Evolutionary conservation across 148 eudicot genomes (phyloP), one percentile per base, ranked within the genome.

Genomic region (Talinum fruticosum): DNA sequence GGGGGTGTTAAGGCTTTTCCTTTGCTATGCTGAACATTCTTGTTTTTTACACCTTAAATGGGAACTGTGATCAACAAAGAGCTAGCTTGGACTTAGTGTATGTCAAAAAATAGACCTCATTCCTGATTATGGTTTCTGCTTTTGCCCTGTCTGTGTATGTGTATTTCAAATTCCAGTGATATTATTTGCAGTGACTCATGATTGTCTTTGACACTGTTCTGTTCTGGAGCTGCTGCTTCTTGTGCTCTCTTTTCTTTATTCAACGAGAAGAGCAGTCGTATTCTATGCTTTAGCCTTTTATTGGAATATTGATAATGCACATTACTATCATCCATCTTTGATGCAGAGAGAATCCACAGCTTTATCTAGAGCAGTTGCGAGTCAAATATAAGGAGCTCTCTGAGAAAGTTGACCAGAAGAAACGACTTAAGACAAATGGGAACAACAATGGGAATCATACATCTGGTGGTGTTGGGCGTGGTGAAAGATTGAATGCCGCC

Each of bases 391-490:
- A 78, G 62, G 98, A 91, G 71, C 88, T 96, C 24, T 86, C 87
- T 16, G 99, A 96, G 83, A 96, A 89, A 83, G 81, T 93, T 67
- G 97, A 91, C 76, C 99, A 96, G 89, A 87, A 92, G 74, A 96
- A 93, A 87, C 87, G 87, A 41, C 80, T 87, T 21, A 93, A 91
- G 84, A 91, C 93, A 18, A 96, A 91, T 75, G 85, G 85, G 8
- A 83, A 79, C 74, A 93, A 90, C 82, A 96, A 91, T 79, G 99
- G 98, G 57, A 75, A 90, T 83, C 83, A 79, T 82, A 74, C 76
- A 26, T 87, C 97, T 69, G 97, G 97, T 61, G 95, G 90, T 72
- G 95, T 93, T 66, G 99, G 99, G 13, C 99, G 99, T 65, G 99
- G 99, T 51, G 98, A 96, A 85, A 90, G 99, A 82, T 84, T 93